phyloP scores from a whole-genome alignment of 805 yeast genomes.

The Sugiyamaella americana region DNA sequence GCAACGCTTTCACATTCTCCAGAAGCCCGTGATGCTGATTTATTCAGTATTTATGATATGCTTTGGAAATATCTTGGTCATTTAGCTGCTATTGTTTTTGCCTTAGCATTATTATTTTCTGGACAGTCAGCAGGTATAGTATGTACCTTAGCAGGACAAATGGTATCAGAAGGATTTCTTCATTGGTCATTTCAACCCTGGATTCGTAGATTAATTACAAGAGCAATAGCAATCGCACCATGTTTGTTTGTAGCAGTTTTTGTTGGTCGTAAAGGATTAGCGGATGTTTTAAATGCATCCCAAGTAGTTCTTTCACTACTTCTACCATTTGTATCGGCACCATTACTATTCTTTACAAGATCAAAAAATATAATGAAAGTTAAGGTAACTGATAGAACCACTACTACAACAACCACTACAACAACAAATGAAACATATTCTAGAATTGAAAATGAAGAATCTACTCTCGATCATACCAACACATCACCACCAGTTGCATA shows the following conservation, averaged over 20 bases:
- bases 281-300: slow-evolving; percentile 62
- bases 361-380: slow-evolving; percentile 57
- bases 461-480: slow-evolving; percentile 22
- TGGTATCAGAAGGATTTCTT: slow-evolving; percentile 86
- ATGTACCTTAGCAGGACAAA: slow-evolving; percentile 90
- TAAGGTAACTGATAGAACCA: slow-evolving; percentile 14
- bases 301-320: slow-evolving; percentile 80
- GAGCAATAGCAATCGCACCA: slow-evolving; percentile 78
- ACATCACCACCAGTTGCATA: slow-evolving; percentile 25
- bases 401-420: neutral
- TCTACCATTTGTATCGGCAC: slow-evolving; percentile 83
- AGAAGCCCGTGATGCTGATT: slow-evolving; percentile 70
- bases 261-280: slow-evolving; percentile 76
- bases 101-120: slow-evolving; percentile 74
- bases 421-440: neutral
- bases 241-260: slow-evolving; percentile 67
- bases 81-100: slow-evolving; percentile 77
- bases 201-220: slow-evolving; percentile 69
- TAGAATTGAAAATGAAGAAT: neutral
- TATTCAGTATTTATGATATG: slow-evolving; percentile 67
- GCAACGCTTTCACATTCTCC: slow-evolving; percentile 65
- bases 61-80: slow-evolving; percentile 57
- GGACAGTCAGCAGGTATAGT: slow-evolving; percentile 92
- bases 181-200: slow-evolving; percentile 78
- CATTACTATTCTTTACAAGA: slow-evolving; percentile 76